phyloP scores from a whole-genome alignment of 495 filamentous ascomycete genomes.

The Hypomontagnella monticulosa region DNA sequence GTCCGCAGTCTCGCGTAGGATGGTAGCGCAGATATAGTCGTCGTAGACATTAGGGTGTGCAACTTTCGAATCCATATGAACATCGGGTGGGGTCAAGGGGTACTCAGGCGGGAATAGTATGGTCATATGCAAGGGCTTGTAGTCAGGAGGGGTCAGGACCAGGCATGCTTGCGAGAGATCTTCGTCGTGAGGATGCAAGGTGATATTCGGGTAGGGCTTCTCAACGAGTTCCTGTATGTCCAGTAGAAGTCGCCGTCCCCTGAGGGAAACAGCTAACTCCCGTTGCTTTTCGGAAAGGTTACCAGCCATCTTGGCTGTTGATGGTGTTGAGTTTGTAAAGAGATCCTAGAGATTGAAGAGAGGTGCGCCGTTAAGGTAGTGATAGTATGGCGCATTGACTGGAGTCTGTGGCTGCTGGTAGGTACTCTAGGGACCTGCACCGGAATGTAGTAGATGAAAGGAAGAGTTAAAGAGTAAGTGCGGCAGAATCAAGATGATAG shows the following conservation, averaged over 20 bases:
- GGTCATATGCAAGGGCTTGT: conserved; percentile 49
- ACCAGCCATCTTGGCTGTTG: conserved; percentile 1
- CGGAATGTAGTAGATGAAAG: too few species aligned
- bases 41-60: conserved; percentile 63
- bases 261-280: conserved; percentile 16
- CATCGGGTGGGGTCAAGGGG: conserved; percentile 53
- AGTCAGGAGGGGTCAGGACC: conserved; percentile 49
- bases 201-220: conserved; percentile 59
- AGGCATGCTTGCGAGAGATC: conserved; percentile 53
- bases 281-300: neutral
- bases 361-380: too few species aligned
- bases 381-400: too few species aligned
- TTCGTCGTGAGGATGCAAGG: conserved; percentile 46
- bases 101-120: conserved; percentile 46
- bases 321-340: neutral
- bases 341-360: neutral
- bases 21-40: conserved; percentile 60
- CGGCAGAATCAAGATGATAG: too few species aligned
- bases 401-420: too few species aligned
- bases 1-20: conserved; percentile 53
- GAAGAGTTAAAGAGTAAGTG: too few species aligned
- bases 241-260: conserved; percentile 45
- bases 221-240: conserved; percentile 59
- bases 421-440: too few species aligned
- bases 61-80: conserved; percentile 61